Conservation (phyloP, 2,329 filamentous ascomycete genomes). For the Raffaelea albimanens region DNA sequence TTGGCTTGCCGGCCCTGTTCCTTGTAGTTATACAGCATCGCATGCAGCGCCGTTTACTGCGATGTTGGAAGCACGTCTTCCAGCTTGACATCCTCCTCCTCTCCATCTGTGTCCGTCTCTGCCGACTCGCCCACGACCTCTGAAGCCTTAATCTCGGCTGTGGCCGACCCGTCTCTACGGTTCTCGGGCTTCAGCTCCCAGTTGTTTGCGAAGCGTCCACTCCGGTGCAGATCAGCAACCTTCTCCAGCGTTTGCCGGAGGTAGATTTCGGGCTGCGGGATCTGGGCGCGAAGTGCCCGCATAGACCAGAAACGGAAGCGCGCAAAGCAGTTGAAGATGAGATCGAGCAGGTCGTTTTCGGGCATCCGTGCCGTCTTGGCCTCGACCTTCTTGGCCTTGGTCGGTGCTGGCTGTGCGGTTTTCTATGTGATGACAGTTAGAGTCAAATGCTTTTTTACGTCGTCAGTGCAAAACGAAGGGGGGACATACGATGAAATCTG, state of each 20-base stretch:
- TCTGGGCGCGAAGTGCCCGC: constrained; percentile 65
- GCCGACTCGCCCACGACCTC: constrained; percentile 29
- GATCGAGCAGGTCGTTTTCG: constrained; percentile 77
- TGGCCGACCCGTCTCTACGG: constrained; percentile 38
- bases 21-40: too few relatives aligned
- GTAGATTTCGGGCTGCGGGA: constrained; percentile 88
- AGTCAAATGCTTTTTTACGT: not conserved
- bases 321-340: constrained; percentile 74
- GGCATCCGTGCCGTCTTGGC: constrained; percentile 87
- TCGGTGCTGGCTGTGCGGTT: constrained; percentile 30
- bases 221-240: constrained; percentile 73
- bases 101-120: constrained; percentile 48
- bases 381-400: constrained; percentile 54
- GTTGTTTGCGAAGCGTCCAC: constrained; percentile 73
- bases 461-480: not conserved
- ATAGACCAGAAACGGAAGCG: constrained; percentile 91
- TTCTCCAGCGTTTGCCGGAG: constrained; percentile 77
- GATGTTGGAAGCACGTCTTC: constrained; percentile 51
- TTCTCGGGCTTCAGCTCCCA: constrained; percentile 74
- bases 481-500: constrained; percentile 46
- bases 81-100: constrained; percentile 62
- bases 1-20: too few relatives aligned
- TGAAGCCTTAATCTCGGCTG: constrained; percentile 41
- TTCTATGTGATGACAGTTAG: constrained; percentile 31
- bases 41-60: not conserved